Conservation (phyloP, 2,329 filamentous ascomycete species). For the Colletotrichum aenigma region DNA sequence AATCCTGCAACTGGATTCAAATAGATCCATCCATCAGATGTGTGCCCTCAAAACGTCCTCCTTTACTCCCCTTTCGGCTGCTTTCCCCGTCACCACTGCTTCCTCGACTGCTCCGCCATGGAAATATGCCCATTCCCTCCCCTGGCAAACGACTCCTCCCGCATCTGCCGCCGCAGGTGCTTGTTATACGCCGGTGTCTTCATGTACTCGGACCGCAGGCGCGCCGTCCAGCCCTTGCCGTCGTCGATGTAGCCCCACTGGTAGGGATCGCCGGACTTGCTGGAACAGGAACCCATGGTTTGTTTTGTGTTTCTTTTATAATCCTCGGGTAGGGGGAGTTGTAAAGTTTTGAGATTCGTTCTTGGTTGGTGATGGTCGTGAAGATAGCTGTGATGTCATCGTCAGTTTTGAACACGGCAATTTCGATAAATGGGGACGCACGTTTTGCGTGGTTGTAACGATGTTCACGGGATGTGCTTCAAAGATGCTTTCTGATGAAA, state of each 20-base stretch:
- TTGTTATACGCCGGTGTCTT: conserved; percentile 14
- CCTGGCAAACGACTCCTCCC: neutral
- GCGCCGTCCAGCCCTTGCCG: conserved; percentile 17
- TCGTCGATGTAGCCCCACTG: conserved; percentile 20
- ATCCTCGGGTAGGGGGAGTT: neutral
- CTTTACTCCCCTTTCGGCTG: too few species aligned
- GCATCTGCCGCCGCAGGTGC: neutral
- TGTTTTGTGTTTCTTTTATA: rapidly evolving
- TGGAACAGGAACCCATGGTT: neutral
- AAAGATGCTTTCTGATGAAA: neutral
- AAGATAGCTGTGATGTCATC: neutral
- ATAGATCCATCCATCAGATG: neutral
- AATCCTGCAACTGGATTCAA: neutral
- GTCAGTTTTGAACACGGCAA: neutral
- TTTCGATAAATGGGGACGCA: rapidly evolving
- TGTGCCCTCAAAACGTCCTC: rapidly evolving
- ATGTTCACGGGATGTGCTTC: neutral
- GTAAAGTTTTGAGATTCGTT: neutral
- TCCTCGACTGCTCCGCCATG: neutral
- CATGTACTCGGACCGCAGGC: conserved; percentile 16
- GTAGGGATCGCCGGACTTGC: neutral
- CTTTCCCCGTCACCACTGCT: neutral
- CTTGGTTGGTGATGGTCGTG: rapidly evolving
- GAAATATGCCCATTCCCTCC: neutral
- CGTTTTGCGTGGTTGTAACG: neutral